These are phyloP conservation scores for Cladophialophora exuberans DNA, from an alignment of 2,329 filamentous ascomycete genomes.

Conservation along the genomic window DNA sequence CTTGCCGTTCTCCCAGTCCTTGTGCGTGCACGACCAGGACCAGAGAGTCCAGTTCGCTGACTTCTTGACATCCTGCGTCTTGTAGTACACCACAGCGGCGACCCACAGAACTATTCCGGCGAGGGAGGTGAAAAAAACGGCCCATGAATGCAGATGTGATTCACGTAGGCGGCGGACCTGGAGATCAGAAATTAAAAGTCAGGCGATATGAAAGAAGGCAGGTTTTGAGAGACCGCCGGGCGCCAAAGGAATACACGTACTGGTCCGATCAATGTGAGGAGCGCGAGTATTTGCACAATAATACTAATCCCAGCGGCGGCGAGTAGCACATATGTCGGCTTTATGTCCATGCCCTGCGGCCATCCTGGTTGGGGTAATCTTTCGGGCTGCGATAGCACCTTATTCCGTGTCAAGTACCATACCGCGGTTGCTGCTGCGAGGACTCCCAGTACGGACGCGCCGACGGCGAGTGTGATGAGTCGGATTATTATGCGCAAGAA, in stretches of 20 bases:
- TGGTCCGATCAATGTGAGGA: neutral
- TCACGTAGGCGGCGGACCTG: slow-evolving; percentile 12
- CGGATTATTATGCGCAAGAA: neutral
- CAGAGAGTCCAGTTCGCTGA: slow-evolving; percentile 9
- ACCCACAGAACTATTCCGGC: slow-evolving; percentile 4
- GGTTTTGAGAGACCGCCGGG: too few relatives aligned
- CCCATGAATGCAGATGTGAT: slow-evolving; percentile 8
- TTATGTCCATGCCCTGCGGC: neutral
- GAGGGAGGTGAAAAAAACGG: slow-evolving; percentile 8
- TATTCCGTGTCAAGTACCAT: neutral
- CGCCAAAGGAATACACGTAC: neutral
- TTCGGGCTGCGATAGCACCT: neutral
- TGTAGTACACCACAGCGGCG: slow-evolving; percentile 12
- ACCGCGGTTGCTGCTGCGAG: neutral
- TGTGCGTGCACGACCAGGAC: slow-evolving; percentile 11
- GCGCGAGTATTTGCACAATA: neutral
- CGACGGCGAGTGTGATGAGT: neutral
- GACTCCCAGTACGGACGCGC: neutral
- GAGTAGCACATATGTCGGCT: neutral
- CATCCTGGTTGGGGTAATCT: neutral
- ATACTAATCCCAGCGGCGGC: neutral
- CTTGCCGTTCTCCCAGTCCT: slow-evolving; percentile 7
- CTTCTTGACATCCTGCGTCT: slow-evolving; percentile 5
- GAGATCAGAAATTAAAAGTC: neutral
- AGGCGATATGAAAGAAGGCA: neutral